phyloP scores from a whole-genome alignment of 1,284 basidiomycete genomes.

The Cryptococcus neoformans region DNA sequence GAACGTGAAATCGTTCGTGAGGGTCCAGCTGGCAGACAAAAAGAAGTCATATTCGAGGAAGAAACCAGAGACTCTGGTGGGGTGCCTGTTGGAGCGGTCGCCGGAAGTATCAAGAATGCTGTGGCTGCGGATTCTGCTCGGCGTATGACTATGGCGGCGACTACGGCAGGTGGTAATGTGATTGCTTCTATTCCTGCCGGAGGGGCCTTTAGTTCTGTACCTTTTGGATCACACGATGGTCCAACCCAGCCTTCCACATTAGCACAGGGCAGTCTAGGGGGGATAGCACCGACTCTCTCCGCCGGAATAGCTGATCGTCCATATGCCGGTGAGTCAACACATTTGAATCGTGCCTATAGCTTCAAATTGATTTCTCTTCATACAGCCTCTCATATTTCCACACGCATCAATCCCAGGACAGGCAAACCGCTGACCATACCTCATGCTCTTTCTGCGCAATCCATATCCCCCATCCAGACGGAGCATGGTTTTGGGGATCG shows the following conservation, averaged over 20 bases:
- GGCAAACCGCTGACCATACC: slow-evolving; percentile 32
- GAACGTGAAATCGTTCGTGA: slow-evolving; percentile 34
- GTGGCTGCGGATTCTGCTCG: neutral
- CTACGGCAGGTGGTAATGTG: slow-evolving; percentile 7
- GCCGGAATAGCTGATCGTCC: slow-evolving; percentile 2
- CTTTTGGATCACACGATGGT: neutral
- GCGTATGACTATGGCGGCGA: neutral
- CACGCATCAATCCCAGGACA: slow-evolving; percentile 34
- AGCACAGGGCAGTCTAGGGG: too few relatives aligned
- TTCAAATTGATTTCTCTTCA: neutral
- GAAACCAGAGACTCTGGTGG: slow-evolving; percentile 1
- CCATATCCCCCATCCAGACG: slow-evolving; percentile 26
- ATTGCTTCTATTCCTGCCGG: neutral
- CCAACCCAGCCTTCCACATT: too few relatives aligned
- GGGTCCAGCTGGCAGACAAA: slow-evolving; percentile 22
- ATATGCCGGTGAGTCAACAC: slow-evolving; percentile 5
- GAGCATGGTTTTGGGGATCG: slow-evolving; percentile 5
- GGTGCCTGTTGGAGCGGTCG: neutral
- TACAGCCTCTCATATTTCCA: slow-evolving; percentile 1
- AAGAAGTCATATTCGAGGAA: slow-evolving; percentile 24
- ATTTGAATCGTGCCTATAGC: neutral
- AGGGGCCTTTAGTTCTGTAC: neutral
- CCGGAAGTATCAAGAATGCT: neutral
- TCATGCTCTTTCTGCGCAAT: slow-evolving; percentile 23
- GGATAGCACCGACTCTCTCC: neutral